Percentiles rank a stretch among this genome's conserved stretches.
phyloP scores from a whole-genome alignment of 306 rosid species.

The Purshia tridentata region DNA sequence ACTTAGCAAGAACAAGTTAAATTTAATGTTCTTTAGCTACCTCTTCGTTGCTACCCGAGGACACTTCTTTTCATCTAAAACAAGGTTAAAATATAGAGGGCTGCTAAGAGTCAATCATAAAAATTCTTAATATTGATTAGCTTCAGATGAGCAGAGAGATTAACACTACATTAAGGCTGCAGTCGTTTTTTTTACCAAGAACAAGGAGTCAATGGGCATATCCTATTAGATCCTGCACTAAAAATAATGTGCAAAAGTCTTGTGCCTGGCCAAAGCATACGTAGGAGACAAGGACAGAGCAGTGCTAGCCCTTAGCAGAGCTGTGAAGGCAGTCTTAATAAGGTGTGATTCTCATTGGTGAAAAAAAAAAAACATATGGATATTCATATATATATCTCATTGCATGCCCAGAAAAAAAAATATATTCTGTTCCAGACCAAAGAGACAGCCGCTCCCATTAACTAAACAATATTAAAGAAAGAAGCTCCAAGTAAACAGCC shows the following conservation, averaged over 20 bases:
- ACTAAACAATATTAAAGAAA: neutral
- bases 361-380: neutral
- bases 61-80: neutral
- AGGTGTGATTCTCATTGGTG: conserved; percentile 18
- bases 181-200: too few species aligned
- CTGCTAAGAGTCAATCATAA: too few species aligned
- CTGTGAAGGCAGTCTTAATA: neutral
- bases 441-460: conserved; percentile 3
- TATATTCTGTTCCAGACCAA: neutral
- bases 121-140: too few species aligned
- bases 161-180: too few species aligned
- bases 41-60: conserved; percentile 2
- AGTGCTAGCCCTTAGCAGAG: neutral
- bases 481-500: neutral
- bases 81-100: too few species aligned
- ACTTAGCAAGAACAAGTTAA: neutral
- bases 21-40: neutral
- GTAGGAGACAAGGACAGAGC: neutral
- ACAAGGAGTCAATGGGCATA: too few species aligned
- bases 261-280: neutral
- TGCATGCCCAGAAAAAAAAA: neutral
- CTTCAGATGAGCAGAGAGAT: too few species aligned
- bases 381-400: neutral
- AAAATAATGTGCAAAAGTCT: neutral
- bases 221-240: neutral